Conservation (phyloP, 192 early-diverging fungal genomes). For the Haplosporangium gracile region DNA sequence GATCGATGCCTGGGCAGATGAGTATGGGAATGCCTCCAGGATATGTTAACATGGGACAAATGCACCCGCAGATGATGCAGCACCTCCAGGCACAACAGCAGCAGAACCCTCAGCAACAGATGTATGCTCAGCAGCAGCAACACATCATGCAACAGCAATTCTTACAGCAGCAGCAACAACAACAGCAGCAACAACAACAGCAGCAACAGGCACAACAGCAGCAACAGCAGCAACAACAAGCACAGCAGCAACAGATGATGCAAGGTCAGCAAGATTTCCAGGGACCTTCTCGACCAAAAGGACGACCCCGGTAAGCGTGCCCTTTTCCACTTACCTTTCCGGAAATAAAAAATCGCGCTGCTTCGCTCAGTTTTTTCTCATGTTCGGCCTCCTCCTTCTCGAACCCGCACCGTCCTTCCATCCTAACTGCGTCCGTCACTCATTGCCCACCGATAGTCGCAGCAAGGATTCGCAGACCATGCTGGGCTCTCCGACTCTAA, state of each 20-base stretch:
- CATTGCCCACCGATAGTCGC: constrained; percentile 21
- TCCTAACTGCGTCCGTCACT: neutral
- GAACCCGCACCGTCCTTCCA: neutral
- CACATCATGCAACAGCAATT: constrained; percentile 28
- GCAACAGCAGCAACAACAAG: constrained; percentile 8
- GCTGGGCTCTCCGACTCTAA: constrained; percentile 38
- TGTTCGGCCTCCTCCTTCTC: neutral
- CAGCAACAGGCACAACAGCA: constrained; percentile 14
- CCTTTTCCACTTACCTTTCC: neutral
- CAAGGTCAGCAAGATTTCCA: constrained; percentile 50
- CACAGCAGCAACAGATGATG: constrained; percentile 41
- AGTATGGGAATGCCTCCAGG: constrained; percentile 35
- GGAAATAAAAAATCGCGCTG: neutral
- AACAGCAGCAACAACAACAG: constrained; percentile 11
- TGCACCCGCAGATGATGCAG: constrained; percentile 52
- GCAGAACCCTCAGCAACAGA: constrained; percentile 28
- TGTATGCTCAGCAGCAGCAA: constrained; percentile 22
- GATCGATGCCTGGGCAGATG: constrained; percentile 40
- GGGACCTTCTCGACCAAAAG: constrained; percentile 42
- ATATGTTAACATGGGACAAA: constrained; percentile 35
- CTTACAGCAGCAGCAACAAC: constrained; percentile 21
- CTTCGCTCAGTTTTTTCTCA: neutral
- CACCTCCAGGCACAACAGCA: constrained; percentile 37
- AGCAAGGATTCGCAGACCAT: constrained; percentile 43
- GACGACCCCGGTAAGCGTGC: constrained; percentile 50